A percentile compares a stretch with the other conserved stretches of the same genome.
Evolutionary conservation across 2,329 filamentous ascomycete genomes (phyloP).

Genomic region (Myriosclerotinia curreyana): DNA sequence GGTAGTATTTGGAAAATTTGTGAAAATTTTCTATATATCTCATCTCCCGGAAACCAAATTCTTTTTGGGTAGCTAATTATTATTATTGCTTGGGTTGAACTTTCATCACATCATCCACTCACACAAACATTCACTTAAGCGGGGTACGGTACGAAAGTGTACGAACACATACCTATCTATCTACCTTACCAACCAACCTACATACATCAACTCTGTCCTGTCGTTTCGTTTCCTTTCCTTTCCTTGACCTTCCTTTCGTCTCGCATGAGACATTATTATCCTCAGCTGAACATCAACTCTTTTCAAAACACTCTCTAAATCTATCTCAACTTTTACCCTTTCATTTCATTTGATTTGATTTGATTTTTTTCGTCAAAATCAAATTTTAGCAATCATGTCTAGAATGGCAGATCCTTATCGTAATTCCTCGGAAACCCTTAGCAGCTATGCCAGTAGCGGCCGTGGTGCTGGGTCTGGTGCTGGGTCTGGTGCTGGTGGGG

Average conservation of each 20-base stretch:
- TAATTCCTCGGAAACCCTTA: slow-evolving; percentile 39
- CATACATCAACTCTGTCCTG: slow-evolving; percentile 14
- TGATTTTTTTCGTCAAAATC: neutral
- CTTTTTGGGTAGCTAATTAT: neutral
- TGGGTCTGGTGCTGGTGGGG: slow-evolving; percentile 27
- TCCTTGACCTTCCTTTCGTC: too few species aligned
- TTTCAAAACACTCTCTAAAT: neutral
- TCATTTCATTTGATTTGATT: neutral
- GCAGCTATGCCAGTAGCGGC: slow-evolving; percentile 36
- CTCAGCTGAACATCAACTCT: slow-evolving; percentile 18
- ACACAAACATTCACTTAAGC: too few species aligned
- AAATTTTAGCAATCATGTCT: slow-evolving; percentile 26
- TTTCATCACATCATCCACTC: too few species aligned
- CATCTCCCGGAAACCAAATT: neutral
- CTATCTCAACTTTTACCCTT: neutral
- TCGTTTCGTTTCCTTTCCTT: neutral
- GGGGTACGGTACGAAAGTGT: too few species aligned
- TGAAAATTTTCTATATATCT: slow-evolving; percentile 1
- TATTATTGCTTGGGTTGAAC: neutral
- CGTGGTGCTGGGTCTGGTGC: slow-evolving; percentile 27
- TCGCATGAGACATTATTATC: slow-evolving; percentile 9
- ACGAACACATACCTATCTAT: too few species aligned
- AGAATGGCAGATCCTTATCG: slow-evolving; percentile 38
- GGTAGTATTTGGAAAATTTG: neutral
- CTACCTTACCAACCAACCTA: too few species aligned